Evolutionary conservation across 75 land plant species (phyloP).

Genomic region (Adiantum capillusveneris): DNA sequence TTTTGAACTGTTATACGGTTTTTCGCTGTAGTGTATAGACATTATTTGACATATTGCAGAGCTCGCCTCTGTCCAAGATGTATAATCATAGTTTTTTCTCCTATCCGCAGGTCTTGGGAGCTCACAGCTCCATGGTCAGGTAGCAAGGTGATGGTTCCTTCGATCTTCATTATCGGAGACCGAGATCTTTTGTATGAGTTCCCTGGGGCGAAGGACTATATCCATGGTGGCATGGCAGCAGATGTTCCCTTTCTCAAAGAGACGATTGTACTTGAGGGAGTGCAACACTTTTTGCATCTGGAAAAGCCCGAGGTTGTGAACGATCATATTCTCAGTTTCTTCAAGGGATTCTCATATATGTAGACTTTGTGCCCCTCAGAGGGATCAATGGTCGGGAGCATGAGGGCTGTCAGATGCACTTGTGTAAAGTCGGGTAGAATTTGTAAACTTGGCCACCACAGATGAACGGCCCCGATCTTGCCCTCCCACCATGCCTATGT

Average conservation of each 20-base stretch:
- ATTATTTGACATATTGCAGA: too few relatives aligned
- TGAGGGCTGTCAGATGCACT: too few relatives aligned
- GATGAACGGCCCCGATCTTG: too few relatives aligned
- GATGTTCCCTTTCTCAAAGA: conserved; percentile 39
- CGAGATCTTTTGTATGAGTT: conserved; percentile 29
- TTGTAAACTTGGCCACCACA: too few relatives aligned
- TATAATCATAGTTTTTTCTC: too few relatives aligned
- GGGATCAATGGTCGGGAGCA: too few relatives aligned
- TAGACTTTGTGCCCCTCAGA: too few relatives aligned
- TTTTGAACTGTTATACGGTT: too few relatives aligned
- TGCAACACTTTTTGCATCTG: conserved; percentile 44
- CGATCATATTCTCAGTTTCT: conserved; percentile 26
- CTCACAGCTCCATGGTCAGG: conserved; percentile 43
- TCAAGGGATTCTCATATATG: conserved; percentile 11
- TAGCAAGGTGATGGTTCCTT: conserved; percentile 16
- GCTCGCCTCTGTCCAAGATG: too few relatives aligned
- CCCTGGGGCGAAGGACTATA: conserved; percentile 25
- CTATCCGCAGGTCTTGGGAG: conserved; percentile 46
- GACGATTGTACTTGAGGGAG: conserved; percentile 29
- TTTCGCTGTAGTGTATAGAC: too few relatives aligned
- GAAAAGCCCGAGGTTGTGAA: conserved; percentile 33
- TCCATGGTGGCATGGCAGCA: conserved; percentile 20
- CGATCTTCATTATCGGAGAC: conserved; percentile 38
- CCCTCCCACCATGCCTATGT: too few relatives aligned
- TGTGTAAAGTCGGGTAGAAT: too few relatives aligned